Evolutionary conservation across 1,284 basidiomycete species (phyloP).

Genomic region (Heterobasidion irregulare): DNA sequence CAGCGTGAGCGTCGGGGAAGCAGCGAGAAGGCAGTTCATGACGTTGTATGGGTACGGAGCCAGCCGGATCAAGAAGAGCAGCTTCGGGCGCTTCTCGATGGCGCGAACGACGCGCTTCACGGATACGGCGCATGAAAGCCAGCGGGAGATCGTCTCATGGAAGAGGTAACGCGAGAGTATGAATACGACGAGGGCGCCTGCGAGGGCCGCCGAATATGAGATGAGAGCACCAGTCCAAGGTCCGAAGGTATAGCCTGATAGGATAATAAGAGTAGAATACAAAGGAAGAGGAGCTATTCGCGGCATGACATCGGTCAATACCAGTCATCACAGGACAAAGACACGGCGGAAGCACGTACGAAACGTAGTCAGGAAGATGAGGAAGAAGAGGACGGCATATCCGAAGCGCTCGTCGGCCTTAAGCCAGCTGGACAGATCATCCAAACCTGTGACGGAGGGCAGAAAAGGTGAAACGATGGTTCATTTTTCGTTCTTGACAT

Average conservation of each 20-base stretch:
- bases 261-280: conserved; percentile 81
- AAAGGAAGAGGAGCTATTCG: conserved; percentile 68
- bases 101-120: conserved; percentile 74
- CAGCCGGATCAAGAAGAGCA: conserved; percentile 81
- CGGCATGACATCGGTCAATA: conserved; percentile 9
- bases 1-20: conserved; percentile 76
- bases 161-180: conserved; percentile 66
- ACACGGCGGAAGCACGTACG: conserved; percentile 43
- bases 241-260: conserved; percentile 84
- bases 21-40: conserved; percentile 84
- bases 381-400: conserved; percentile 61
- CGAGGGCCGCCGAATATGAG: conserved; percentile 79
- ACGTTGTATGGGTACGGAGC: conserved; percentile 84
- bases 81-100: conserved; percentile 78
- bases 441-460: conserved; percentile 40
- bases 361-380: conserved; percentile 78
- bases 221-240: conserved; percentile 72
- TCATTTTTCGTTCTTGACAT: neutral
- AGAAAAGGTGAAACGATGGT: neutral
- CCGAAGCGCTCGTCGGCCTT: conserved; percentile 59
- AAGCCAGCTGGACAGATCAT: conserved; percentile 66
- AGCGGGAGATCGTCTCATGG: conserved; percentile 57
- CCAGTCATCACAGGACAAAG: conserved; percentile 9
- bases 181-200: conserved; percentile 76
- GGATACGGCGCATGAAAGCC: conserved; percentile 57